Base-by-base conservation (phyloP, 305 asterid genomes). In the Fraxinus ornus region DNA sequence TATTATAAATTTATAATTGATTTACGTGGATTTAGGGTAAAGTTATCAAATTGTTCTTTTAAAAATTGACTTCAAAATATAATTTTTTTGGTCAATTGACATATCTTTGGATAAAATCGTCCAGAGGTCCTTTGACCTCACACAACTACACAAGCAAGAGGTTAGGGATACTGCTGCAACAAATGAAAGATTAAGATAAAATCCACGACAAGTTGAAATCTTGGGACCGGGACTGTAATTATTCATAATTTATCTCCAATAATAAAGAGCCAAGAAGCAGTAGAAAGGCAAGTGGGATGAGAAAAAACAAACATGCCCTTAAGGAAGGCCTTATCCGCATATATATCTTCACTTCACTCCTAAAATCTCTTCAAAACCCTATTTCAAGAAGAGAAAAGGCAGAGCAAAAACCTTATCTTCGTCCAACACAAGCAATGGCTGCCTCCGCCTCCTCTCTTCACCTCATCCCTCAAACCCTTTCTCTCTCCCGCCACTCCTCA, bases 381-480 rank as follows among this genome's bases (percentile, higher is more conserved):
- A 26, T 44, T 39, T 28, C 68, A 75, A 52, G 24, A 47, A 33
- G 49, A 35, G 37, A 76, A 66, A 32, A 62, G 70, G 75, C 87
- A 47, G 19, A 15, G 75, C 37, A n/a, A 33, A 52, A 75, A 75
- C 82, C 89, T 84, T 84, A 81, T 84, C 89, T 76, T 39, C 13
- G 30, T 44, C 17, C 75, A 30, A 15, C 81, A 77, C 76, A 30
- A 70, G 35, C 79, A 78, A 86, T 88, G 91, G 88, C 91, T 41
- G 87, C 91, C 85, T 83, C 68, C 55, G 78, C 36, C 79, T 75
- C 85, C 80, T 86, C 78, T 80, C 88, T 70, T 70, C 75, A 70
- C 76, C 77, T 88, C 80, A 44, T 87, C 37, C 87, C 89, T 0
- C 77, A 81, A 62, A 76, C 88, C 84, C 83, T 86, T 0, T 84